Base-by-base conservation (phyloP, 208 protist genomes). In the Acanthamoeba healyi region DNA sequence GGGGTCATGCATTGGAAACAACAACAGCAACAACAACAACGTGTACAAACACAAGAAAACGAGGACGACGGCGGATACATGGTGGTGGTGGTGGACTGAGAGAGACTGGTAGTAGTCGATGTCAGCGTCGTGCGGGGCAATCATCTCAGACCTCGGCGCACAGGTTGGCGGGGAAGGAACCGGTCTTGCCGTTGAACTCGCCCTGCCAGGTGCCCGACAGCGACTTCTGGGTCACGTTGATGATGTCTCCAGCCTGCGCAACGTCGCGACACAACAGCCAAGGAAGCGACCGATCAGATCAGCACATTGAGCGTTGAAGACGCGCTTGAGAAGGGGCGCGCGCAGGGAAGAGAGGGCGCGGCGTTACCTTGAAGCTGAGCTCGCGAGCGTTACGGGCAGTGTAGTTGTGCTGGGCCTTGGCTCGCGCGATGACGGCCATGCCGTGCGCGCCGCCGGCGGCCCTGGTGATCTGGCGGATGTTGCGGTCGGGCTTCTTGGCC, bases 111-210 rank as follows among this genome's bases (percentile, higher is more conserved):
- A n/a, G n/a, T n/a, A n/a, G n/a, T n/a, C n/a, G n/a, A n/a, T n/a
- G n/a, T n/a, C n/a, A n/a, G n/a, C n/a, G n/a, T n/a, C n/a, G n/a
- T n/a, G n/a, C n/a, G n/a, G n/a, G n/a, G n/a, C n/a, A n/a, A n/a
- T n/a, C n/a, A n/a, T n/a, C 1, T 77, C 67, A 77, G 19, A 42
- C 67, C 67, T 77, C 67, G 19, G n/a, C 29, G 67, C 67, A 77
- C 34, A 77, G 44, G 63, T 46, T 93, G 65, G 88, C 88, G n/a
- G 88, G 88, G 88, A 93, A 93, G 38, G 67, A 38, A 26, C 88
- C 88, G 3, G 88, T 93, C 88, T 93, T 93, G 65, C 88, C 88
- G 49, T 93, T 93, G 42, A 93, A 65, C 88, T 93, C 88, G 67
- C 88, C 88, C 88, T 93, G 86, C 86, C 86, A 92, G 26, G 86